These are phyloP conservation scores for Trypanosomatidae sp. DNA, from an alignment of 208 protist species.

Conservation along the genomic window DNA sequence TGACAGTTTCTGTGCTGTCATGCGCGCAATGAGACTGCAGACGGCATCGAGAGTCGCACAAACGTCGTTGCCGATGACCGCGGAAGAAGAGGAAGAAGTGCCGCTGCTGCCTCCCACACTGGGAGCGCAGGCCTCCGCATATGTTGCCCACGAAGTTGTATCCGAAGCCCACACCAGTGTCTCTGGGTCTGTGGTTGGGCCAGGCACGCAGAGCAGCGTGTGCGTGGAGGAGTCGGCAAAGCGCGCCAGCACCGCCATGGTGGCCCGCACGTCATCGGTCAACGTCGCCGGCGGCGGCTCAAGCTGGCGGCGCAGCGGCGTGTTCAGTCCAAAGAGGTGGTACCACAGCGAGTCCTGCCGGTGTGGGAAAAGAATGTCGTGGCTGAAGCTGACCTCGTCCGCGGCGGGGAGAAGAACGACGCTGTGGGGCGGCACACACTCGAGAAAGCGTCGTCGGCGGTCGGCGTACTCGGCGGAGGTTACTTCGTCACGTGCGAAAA, in stretches of 20 bases:
- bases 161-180: slow-evolving; percentile 34
- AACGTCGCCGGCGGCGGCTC: slow-evolving; percentile 9
- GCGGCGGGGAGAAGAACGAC: slow-evolving; percentile 44
- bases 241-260: slow-evolving; percentile 31
- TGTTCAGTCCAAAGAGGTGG: slow-evolving; percentile 47
- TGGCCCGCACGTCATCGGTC: slow-evolving; percentile 23
- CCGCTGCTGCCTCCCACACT: no score
- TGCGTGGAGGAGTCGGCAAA: neutral
- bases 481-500: neutral
- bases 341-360: slow-evolving; percentile 49
- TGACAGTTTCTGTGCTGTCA: no score
- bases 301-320: slow-evolving; percentile 27
- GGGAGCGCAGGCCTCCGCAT: no score
- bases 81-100: no score
- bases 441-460: slow-evolving; percentile 35
- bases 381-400: slow-evolving; percentile 22
- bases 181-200: slow-evolving; percentile 16
- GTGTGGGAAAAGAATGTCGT: slow-evolving; percentile 41
- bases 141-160: no score
- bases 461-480: slow-evolving; percentile 28
- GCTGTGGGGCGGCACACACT: slow-evolving; percentile 29
- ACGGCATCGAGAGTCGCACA: no score
- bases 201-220: slow-evolving; percentile 35
- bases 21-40: no score
- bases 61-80: no score